phyloP scores from a whole-genome alignment of 1,284 basidiomycete species.

The Ustilago crameri region DNA sequence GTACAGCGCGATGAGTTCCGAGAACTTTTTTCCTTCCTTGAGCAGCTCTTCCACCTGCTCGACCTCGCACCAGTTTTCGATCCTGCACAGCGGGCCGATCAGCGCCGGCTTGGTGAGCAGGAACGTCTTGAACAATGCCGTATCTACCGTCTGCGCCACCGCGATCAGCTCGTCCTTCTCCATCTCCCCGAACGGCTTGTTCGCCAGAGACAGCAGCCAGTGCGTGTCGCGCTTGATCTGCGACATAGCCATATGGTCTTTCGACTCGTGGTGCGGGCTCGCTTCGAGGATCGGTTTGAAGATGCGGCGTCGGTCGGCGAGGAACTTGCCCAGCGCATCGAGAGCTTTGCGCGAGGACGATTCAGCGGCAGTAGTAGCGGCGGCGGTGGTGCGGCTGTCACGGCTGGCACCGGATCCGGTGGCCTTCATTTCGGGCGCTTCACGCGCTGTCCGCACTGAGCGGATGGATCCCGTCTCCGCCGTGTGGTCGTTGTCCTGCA shows the following conservation, averaged over 20 bases:
- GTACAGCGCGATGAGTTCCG: conserved; percentile 90
- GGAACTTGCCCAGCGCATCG: conserved; percentile 64
- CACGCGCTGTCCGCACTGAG: conserved; percentile 27
- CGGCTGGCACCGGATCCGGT: conserved; percentile 27
- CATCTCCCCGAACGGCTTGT: conserved; percentile 50
- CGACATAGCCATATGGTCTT: conserved; percentile 51
- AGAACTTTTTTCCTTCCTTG: conserved; percentile 84
- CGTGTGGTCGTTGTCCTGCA: conserved; percentile 19
- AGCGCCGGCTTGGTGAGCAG: conserved; percentile 83
- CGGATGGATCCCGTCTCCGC: conserved; percentile 43
- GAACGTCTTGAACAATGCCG: conserved; percentile 93
- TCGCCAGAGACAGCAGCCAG: conserved; percentile 53
- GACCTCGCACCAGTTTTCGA: conserved; percentile 97
- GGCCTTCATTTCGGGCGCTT: conserved; percentile 40
- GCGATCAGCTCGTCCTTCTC: conserved; percentile 55
- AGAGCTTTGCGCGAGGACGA: conserved; percentile 43
- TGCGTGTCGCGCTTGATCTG: conserved; percentile 54
- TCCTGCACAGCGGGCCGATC: conserved; percentile 86
- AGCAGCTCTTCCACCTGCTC: conserved; percentile 91
- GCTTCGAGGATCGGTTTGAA: conserved; percentile 60
- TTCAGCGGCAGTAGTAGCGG: conserved; percentile 9
- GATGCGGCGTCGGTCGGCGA: conserved; percentile 65
- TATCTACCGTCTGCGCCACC: conserved; percentile 93
- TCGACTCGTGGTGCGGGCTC: conserved; percentile 35
- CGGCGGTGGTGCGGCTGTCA: conserved; percentile 18